These are phyloP conservation scores for Singerocomus rubriflavus DNA, from an alignment of 1,284 basidiomycete species.

Conservation along the genomic window DNA sequence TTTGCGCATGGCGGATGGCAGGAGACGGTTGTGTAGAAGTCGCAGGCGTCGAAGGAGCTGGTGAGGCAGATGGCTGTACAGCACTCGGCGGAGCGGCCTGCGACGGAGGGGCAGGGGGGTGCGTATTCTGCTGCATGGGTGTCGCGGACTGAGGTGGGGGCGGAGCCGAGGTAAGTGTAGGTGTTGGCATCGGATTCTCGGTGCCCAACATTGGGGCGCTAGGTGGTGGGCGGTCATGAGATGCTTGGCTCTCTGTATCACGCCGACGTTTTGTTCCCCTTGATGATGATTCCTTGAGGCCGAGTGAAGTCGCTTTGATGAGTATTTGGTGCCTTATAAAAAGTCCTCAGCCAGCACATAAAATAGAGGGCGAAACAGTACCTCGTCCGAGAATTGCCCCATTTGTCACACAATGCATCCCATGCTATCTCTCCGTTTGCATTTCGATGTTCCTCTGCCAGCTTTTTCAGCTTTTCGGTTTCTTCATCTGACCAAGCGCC, in stretches of 20 bases:
- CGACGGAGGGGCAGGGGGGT: constrained; percentile 20
- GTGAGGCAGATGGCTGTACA: constrained; percentile 29
- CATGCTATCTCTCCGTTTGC: constrained; percentile 61
- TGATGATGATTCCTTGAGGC: constrained; percentile 69
- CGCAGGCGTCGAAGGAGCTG: constrained; percentile 30
- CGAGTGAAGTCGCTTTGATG: constrained; percentile 70
- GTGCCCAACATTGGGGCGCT: constrained; percentile 24
- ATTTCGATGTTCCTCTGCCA: constrained; percentile 62
- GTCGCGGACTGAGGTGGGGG: constrained; percentile 22
- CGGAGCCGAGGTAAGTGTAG: constrained; percentile 17
- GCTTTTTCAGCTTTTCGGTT: constrained; percentile 57
- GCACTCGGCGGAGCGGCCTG: constrained; percentile 22
- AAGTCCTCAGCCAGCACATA: constrained; percentile 10
- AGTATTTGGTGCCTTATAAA: constrained; percentile 67
- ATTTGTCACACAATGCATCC: constrained; percentile 70
- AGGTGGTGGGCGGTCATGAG: constrained; percentile 30
- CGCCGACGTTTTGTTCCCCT: constrained; percentile 61
- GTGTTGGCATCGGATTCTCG: constrained; percentile 25
- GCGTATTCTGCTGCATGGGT: constrained; percentile 25
- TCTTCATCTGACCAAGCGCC: constrained; percentile 78
- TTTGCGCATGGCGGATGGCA: constrained; percentile 32
- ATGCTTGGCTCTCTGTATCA: constrained; percentile 40
- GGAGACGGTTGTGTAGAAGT: constrained; percentile 32
- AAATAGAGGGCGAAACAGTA: constrained; percentile 24
- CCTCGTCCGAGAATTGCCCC: constrained; percentile 71